These are phyloP conservation scores for Melastoma candidum DNA, from an alignment of 441 rosid genomes.

Conservation along the genomic window DNA sequence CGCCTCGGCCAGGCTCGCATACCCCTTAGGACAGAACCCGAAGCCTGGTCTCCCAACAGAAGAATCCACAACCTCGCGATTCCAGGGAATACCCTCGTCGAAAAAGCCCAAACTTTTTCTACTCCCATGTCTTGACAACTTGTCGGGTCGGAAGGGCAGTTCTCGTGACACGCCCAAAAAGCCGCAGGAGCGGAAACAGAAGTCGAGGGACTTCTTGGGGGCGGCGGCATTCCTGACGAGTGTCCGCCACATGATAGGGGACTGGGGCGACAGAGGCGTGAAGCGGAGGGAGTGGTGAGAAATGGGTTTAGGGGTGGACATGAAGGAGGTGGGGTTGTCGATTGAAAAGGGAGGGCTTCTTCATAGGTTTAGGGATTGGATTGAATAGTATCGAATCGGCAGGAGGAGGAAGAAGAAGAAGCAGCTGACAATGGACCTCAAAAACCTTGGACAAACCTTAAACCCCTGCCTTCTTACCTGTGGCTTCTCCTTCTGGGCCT, in stretches of 20 bases:
- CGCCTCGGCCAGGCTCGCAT: slow-evolving; percentile 34
- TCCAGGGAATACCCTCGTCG: slow-evolving; percentile 22
- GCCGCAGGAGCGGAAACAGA: slow-evolving; percentile 17
- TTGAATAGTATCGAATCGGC: neutral
- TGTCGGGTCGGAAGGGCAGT: neutral
- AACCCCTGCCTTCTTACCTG: too few species aligned
- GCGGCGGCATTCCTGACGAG: slow-evolving; percentile 4
- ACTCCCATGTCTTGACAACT: slow-evolving; percentile 19
- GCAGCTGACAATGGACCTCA: slow-evolving; percentile 12
- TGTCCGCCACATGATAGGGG: slow-evolving; percentile 13
- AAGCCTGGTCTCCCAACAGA: slow-evolving; percentile 17
- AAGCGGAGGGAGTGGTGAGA: slow-evolving; percentile 3
- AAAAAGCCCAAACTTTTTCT: slow-evolving; percentile 14
- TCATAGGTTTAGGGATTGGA: too few species aligned
- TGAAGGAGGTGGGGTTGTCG: neutral
- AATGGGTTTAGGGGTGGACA: slow-evolving; percentile 42
- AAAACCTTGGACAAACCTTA: too few species aligned
- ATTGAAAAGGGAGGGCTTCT: neutral
- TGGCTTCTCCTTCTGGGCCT: too few species aligned
- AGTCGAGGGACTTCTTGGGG: slow-evolving; percentile 13
- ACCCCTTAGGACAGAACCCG: slow-evolving; percentile 50
- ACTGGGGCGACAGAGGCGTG: slow-evolving; percentile 9
- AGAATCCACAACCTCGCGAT: slow-evolving; percentile 26
- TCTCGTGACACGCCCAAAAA: slow-evolving; percentile 16
- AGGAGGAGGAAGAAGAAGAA: neutral